Evolutionary conservation across 2,329 filamentous ascomycete genomes (phyloP), one percentile per base, ranked within the genome.

Genomic region (Orbilia brochopaga): DNA sequence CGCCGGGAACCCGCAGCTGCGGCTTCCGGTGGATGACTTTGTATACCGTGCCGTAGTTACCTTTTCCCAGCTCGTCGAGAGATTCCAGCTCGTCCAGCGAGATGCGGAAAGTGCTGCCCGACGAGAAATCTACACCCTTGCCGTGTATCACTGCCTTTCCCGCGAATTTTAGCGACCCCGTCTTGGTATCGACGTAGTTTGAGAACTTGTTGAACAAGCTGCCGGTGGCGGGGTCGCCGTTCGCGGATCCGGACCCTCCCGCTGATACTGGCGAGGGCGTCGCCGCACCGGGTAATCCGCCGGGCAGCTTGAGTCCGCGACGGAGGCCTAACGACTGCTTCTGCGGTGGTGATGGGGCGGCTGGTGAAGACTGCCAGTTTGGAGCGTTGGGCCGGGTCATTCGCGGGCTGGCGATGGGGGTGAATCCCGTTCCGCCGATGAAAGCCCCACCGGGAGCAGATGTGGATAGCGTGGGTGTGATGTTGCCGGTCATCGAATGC

Each of bases 11-110:
- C 56, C 81, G 80, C 11, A 84, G 84, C 40, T 56, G 63, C 4
- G 73, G 73, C 77, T 91, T 88, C 64, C 90, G 87, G 80, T 99
- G 94, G 76, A 89, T 87, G 65, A 97, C 94, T 80, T 94, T 97
- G 84, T 96, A 97, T 2, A 99, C 94, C 0, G 93, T 97, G 70
- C 94, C 94, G 77, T 99, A 99, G 79, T 99, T 99, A 44, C 94
- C 94, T 80, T 97, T 99, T 52, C 94, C 94, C 11, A 99, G 82
- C 81, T 99, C 94, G 73, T 93, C 91, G 66, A 97, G 79, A 0
- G 91, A 93, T 76, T 97, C 91, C 4, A 99, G 90, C 79, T 99
- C 93, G 78, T 99, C 93, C 46, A 99, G 83, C 2, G 93, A 97
- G 78, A 99, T 97, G 77, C 85, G 91, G 80, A 99, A 97, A 17